Evolutionary conservation across 495 filamentous ascomycete species (phyloP).

Genomic region (Articulospora tetracladia): DNA sequence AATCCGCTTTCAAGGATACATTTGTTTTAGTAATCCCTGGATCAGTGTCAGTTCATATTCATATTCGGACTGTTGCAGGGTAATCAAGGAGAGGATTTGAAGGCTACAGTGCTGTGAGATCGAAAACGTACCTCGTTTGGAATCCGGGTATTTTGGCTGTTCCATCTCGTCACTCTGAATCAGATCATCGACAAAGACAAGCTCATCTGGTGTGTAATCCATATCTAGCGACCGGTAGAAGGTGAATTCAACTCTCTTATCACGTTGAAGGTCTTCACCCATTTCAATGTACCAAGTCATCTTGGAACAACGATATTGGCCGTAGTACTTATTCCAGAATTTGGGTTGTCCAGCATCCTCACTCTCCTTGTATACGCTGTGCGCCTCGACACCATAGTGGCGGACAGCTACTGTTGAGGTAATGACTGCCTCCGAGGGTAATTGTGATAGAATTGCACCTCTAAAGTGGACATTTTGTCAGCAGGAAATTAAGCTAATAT

Average conservation of each 20-base stretch:
- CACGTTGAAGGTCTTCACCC: slow-evolving; percentile 35
- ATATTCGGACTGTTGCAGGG: background rate
- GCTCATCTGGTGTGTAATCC: slow-evolving; percentile 1
- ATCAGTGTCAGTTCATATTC: background rate
- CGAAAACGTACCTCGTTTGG: background rate
- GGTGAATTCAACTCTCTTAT: slow-evolving; percentile 32
- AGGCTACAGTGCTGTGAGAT: background rate
- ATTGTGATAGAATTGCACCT: slow-evolving; percentile 32
- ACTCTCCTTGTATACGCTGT: slow-evolving; percentile 8
- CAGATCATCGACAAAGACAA: slow-evolving; percentile 17
- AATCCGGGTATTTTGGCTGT: background rate
- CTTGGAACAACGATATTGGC: slow-evolving; percentile 6
- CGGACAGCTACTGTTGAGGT: slow-evolving; percentile 23
- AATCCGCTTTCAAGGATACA: slow-evolving; percentile 16
- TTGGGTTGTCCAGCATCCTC: slow-evolving; percentile 19
- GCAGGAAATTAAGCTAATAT: slow-evolving; percentile 20
- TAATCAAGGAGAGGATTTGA: background rate
- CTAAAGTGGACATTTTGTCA: slow-evolving; percentile 3
- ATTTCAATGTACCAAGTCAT: slow-evolving; percentile 40
- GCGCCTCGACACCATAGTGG: slow-evolving; percentile 38
- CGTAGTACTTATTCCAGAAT: background rate
- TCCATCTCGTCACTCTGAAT: slow-evolving; percentile 1
- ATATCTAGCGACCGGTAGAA: slow-evolving; percentile 32
- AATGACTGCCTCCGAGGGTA: slow-evolving; percentile 26
- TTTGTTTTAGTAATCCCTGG: slow-evolving; percentile 13